phyloP scores from a whole-genome alignment of 306 rosid species.

The Myrica gale region DNA sequence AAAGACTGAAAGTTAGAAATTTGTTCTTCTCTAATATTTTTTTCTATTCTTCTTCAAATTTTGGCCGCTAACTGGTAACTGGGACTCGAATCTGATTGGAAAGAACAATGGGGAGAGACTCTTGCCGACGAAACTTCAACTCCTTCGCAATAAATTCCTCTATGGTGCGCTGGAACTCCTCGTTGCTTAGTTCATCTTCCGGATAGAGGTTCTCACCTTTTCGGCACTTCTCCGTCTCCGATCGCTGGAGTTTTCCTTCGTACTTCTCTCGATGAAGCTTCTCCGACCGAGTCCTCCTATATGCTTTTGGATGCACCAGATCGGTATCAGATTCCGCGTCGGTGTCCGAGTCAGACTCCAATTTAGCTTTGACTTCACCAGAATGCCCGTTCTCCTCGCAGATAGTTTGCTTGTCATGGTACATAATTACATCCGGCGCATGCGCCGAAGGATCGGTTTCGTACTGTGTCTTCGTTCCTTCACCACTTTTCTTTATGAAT shows the following conservation, averaged over 20 bases:
- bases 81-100: conserved; percentile 21
- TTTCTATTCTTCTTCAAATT: neutral
- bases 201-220: conserved; percentile 25
- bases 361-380: conserved; percentile 12
- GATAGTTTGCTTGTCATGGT: conserved; percentile 52
- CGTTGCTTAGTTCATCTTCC: conserved; percentile 61
- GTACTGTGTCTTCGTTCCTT: neutral
- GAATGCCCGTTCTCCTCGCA: conserved; percentile 27
- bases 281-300: conserved; percentile 49
- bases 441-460: conserved; percentile 1
- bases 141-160: conserved; percentile 79
- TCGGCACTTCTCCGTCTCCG: conserved; percentile 50
- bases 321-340: conserved; percentile 1
- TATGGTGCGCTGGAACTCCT: conserved; percentile 69
- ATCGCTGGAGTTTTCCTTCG: conserved; percentile 39
- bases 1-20: neutral
- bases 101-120: conserved; percentile 48
- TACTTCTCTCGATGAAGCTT: conserved; percentile 18
- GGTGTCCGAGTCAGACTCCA: neutral
- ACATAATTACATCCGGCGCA: conserved; percentile 30
- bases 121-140: conserved; percentile 62
- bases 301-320: conserved; percentile 21
- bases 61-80: conserved; percentile 1
- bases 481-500: conserved; percentile 15
- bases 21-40: neutral